A percentile compares a stretch with the other conserved stretches of the same genome.
Conservation (phyloP, 2,329 filamentous ascomycete species). For the Coniochaeta sp. region DNA sequence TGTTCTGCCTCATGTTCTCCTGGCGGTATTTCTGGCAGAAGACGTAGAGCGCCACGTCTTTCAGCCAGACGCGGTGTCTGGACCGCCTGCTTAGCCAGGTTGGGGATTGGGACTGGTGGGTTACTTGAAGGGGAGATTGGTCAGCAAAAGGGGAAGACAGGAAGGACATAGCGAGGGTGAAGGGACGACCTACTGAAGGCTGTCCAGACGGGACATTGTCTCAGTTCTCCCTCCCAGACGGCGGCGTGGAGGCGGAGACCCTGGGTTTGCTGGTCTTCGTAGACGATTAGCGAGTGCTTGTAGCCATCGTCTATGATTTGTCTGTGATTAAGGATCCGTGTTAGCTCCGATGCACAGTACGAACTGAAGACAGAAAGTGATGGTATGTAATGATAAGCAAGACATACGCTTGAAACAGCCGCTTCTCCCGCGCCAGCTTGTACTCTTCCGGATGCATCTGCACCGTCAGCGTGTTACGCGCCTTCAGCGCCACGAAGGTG, state of each 20-base stretch:
- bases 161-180: background rate
- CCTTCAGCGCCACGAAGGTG: conserved; percentile 50
- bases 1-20: conserved; percentile 42
- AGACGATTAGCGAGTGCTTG: conserved; percentile 47
- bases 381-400: too few species aligned
- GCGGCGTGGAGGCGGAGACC: conserved; percentile 49
- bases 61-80: conserved; percentile 40
- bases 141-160: background rate
- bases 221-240: conserved; percentile 46
- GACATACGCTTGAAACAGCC: conserved; percentile 51
- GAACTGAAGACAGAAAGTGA: too few species aligned
- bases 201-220: conserved; percentile 54
- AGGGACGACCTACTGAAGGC: conserved; percentile 44
- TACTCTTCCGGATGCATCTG: conserved; percentile 37
- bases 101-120: conserved; percentile 38
- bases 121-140: conserved; percentile 33
- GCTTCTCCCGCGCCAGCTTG: conserved; percentile 38
- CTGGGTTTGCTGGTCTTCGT: conserved; percentile 39
- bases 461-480: conserved; percentile 36
- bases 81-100: conserved; percentile 45
- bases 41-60: conserved; percentile 51
- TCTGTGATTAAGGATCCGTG: conserved; percentile 24
- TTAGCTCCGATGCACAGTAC: background rate
- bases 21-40: conserved; percentile 51
- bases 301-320: conserved; percentile 49